Percentiles rank a stretch among this genome's conserved stretches.
Evolutionary conservation across 441 rosid genomes (phyloP).

Genomic region (Euphorbia celastroides): DNA sequence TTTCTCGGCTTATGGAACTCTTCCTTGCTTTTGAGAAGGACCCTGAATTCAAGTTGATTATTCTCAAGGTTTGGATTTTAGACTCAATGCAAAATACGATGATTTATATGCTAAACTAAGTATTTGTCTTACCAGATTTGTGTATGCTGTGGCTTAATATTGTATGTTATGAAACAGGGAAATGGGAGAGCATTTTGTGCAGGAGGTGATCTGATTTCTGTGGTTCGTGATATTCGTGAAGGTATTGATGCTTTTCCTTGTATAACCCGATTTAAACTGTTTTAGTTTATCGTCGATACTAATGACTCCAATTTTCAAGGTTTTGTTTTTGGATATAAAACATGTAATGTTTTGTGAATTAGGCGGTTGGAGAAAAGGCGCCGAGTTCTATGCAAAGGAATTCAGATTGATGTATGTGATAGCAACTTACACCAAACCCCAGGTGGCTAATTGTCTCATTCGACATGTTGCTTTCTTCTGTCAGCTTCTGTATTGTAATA

Average conservation of each 20-base stretch:
- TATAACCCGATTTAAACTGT: background rate
- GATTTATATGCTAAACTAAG: background rate
- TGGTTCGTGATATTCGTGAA: conserved; percentile 37
- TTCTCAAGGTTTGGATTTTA: conserved; percentile 49
- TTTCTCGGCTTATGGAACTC: conserved; percentile 47
- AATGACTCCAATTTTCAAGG: no score
- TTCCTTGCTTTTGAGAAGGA: conserved; percentile 49
- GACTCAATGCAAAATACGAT: background rate
- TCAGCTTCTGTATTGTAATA: background rate
- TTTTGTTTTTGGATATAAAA: no score
- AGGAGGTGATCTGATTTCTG: conserved; percentile 58
- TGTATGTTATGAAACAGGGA: conserved; percentile 36
- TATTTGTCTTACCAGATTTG: background rate
- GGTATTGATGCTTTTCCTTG: conserved; percentile 22
- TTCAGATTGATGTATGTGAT: conserved; percentile 59
- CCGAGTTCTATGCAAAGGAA: conserved; percentile 43
- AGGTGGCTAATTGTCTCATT: conserved; percentile 33
- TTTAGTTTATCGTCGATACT: no score
- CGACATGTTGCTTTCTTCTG: background rate
- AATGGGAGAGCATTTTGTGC: conserved; percentile 66
- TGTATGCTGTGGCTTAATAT: no score
- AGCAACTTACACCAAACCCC: conserved; percentile 73
- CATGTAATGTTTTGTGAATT: conserved; percentile 15
- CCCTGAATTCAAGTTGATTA: conserved; percentile 43
- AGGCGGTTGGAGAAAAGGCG: conserved; percentile 62